Evolutionary conservation across 108 stramenopile species (phyloP), one percentile per base, ranked within the genome.

Genomic region (Aurantiochytrium sp.): DNA sequence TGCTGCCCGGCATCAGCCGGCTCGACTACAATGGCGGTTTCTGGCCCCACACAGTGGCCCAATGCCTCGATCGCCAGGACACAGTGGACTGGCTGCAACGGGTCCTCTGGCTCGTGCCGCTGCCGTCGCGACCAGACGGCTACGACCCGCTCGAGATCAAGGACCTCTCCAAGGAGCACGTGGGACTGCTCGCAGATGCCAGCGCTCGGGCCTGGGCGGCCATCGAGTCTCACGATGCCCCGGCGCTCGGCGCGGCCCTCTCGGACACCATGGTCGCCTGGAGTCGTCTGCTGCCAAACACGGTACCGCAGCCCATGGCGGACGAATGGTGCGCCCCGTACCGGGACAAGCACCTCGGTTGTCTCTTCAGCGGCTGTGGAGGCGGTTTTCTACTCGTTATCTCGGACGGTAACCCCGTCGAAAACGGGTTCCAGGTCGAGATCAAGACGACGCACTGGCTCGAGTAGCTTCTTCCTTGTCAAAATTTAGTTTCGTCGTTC

Each of bases 241-340:
- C 73, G n/a, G 30, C 8, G 39, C 73, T 81, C 39, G 73, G 73
- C 45, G 19, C 50, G 73, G 73, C 73, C 6, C 73, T 81, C 45
- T 48, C 42, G 19, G 73, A 81, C 30, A 81, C 73, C 12, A 81
- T 81, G 73, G 45, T 48, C 21, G 73, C 73, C 39, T 81, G 73
- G 73, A 41, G 73, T 48, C 42, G 42, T 17, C 6, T 81, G n/a
- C 39, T 81, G n/a, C 73, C 73, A 12, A 81, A 81, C 45, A 81
- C 73, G 6, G 73, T 81, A 48, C 73, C 73, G 6, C 39, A 48
- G 39, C 73, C 73, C n/a, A 48, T 81, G n/a, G n/a, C 42, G 6
- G 73, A 81, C 30, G 73, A 81, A 42, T 81, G 73, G 73, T 81
- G 73, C 45, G 45, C 39, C 10, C 73, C 73, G 12, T 81, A 81